Base-by-base conservation (phyloP, 768 basidiomycete species). In the Mycena crocata region DNA sequence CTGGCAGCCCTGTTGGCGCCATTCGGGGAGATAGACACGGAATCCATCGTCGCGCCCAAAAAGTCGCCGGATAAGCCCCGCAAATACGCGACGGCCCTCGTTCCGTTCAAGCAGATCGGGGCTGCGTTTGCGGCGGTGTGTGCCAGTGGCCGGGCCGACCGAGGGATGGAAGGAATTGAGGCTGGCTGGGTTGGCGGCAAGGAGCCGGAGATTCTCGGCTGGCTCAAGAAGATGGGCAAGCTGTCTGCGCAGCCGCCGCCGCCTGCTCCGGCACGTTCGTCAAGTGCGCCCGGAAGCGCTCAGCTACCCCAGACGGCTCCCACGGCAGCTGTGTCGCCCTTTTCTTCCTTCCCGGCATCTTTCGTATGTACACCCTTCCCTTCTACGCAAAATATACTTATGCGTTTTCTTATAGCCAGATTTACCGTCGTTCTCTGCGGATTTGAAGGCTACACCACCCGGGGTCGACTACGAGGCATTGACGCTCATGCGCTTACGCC, bases 51-150 rank as follows among this genome's bases (percentile, higher is more conserved):
- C 6, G 83, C 88, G 23, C 82, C 84, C 30, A 89, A 89, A 67
- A 87, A 89, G 66, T 76, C 82, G 0, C 78, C 84, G 0, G 82
- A 84, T 26, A 89, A 87, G 71, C 82, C 85, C n/a, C 85, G 87
- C 6, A 94, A 90, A 68, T 83, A 83, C 42, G 91, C 86, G 1
- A 93, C 85, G 8, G 93, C 94, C 0, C 82, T 93, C 6, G 87
- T 94, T 0, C 89, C 92, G 8, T 95, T 94, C 76, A 86, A 87
- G 64, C 90, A 89, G 69, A 89, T 94, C 48, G 85, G 89, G 1
- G 87, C 91, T 44, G 93, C 94, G 3, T 93, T 93, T 73, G 90
- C 88, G 3, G 91, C 88, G 3, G 90, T 94, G 1, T 89, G 89
- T 69, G 89, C 86, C 28, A 88, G 79, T 63, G 86, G 82, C 21